phyloP scores from a whole-genome alignment of 1,284 basidiomycete genomes.

The Singerocomus rubriflavus region DNA sequence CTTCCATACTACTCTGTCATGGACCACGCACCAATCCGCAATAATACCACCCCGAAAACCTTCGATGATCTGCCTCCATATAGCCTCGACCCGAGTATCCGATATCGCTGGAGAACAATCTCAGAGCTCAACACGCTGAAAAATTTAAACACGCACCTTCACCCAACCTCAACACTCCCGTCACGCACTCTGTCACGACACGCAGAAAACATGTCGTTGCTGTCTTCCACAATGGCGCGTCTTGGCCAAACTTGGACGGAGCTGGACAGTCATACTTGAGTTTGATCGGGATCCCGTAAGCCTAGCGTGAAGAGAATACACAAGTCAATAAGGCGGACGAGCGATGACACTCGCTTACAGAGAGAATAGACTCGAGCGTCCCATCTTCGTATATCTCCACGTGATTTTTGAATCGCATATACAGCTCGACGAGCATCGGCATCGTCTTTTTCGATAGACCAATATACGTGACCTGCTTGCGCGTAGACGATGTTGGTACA shows the following conservation, averaged over 20 bases:
- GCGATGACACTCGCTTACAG: slow-evolving; percentile 46
- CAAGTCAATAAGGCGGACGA: background rate
- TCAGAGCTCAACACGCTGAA: background rate
- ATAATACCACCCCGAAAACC: slow-evolving; percentile 79
- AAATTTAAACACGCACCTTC: slow-evolving; percentile 36
- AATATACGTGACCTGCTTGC: slow-evolving; percentile 80
- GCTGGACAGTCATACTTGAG: slow-evolving; percentile 93
- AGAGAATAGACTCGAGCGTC: slow-evolving; percentile 79
- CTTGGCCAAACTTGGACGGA: slow-evolving; percentile 81
- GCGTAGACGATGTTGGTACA: slow-evolving; percentile 38
- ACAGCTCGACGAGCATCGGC: slow-evolving; percentile 76
- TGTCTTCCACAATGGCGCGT: slow-evolving; percentile 88
- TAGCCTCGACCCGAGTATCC: slow-evolving; percentile 62
- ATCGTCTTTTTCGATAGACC: slow-evolving; percentile 85
- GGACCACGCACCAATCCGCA: slow-evolving; percentile 71
- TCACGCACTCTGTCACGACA: slow-evolving; percentile 63
- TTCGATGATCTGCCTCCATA: slow-evolving; percentile 87
- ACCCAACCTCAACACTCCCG: slow-evolving; percentile 47
- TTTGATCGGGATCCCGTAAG: slow-evolving; percentile 87
- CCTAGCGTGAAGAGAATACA: slow-evolving; percentile 43
- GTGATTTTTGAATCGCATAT: slow-evolving; percentile 59
- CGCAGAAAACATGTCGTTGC: slow-evolving; percentile 72
- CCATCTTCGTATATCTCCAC: slow-evolving; percentile 73
- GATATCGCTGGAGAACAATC: slow-evolving; percentile 46
- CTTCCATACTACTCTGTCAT: background rate